Percentiles rank a stretch among this genome's conserved stretches.
Conservation (phyloP, 768 basidiomycete species). For the Leucocoprinus birnbaumii region DNA sequence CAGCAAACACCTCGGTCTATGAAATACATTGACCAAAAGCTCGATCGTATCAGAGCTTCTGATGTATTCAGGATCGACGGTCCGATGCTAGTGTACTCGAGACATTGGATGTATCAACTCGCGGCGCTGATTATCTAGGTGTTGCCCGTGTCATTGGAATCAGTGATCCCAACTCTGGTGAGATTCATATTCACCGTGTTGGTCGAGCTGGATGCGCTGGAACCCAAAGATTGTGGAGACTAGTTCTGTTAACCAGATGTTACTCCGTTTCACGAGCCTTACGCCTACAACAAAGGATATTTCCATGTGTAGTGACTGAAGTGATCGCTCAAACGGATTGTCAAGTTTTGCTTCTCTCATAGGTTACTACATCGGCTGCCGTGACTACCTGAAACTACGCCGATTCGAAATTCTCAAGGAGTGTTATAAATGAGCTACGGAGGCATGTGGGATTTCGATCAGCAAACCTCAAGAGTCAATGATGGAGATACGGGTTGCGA, state of each 20-base stretch:
- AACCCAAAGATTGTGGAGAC: conserved; percentile 46
- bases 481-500: too few relatives aligned
- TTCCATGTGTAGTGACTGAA: conserved; percentile 23
- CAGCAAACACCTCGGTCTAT: conserved; percentile 52
- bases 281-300: conserved; percentile 23
- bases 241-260: too few relatives aligned
- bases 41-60: conserved; percentile 60
- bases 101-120: conserved; percentile 85
- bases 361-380: conserved; percentile 24
- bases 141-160: conserved; percentile 91
- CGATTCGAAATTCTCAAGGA: conserved; percentile 13
- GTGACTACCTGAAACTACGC: conserved; percentile 12
- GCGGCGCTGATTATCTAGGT: conserved; percentile 86
- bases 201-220: conserved; percentile 80
- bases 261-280: conserved; percentile 7
- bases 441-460: conserved; percentile 23
- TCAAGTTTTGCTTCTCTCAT: conserved; percentile 20
- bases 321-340: conserved; percentile 38
- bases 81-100: conserved; percentile 62
- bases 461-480: too few relatives aligned
- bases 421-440: conserved; percentile 17
- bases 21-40: conserved; percentile 82
- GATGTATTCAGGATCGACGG: conserved; percentile 56
- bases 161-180: conserved; percentile 66
- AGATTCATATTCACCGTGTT: conserved; percentile 84